These are phyloP conservation scores for Russula foetens DNA, from an alignment of 768 basidiomycete genomes.

Conservation along the genomic window DNA sequence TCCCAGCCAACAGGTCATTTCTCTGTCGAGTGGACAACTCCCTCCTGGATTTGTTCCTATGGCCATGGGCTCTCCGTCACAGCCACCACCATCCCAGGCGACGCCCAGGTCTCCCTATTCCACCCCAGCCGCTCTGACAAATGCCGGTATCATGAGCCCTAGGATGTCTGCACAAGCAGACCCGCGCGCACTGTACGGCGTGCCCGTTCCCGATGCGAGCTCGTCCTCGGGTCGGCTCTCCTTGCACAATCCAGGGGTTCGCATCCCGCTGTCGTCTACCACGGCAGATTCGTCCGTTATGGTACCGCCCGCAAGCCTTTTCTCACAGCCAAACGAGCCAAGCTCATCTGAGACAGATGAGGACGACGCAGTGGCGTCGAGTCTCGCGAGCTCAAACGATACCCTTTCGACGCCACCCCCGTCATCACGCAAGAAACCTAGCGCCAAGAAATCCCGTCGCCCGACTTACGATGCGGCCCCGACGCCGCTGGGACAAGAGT, in stretches of 20 bases:
- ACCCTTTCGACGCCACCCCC: conserved; percentile 18
- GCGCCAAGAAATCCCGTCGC: conserved; percentile 1
- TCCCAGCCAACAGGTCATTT: not conserved
- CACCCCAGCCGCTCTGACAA: not conserved
- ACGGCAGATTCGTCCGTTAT: conserved; percentile 10
- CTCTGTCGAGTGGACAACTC: conserved; percentile 8
- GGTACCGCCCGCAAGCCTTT: conserved; percentile 15
- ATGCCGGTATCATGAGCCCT: not conserved
- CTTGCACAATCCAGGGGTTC: conserved; percentile 1
- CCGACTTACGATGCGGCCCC: conserved; percentile 18
- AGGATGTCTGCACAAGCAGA: not conserved
- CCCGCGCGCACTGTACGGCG: conserved; percentile 3
- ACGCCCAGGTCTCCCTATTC: not conserved
- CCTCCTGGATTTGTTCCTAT: conserved; percentile 18
- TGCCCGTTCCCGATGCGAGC: conserved; percentile 10
- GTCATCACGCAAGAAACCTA: conserved; percentile 8
- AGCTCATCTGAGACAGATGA: conserved; percentile 18
- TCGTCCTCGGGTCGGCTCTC: conserved; percentile 9
- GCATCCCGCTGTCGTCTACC: conserved; percentile 6
- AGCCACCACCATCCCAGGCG: not conserved
- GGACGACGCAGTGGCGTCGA: conserved; percentile 11
- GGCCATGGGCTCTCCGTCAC: conserved; percentile 2
- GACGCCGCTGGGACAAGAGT: not conserved
- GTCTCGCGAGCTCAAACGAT: conserved; percentile 18
- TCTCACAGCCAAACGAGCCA: conserved; percentile 10